Base-by-base conservation (phyloP, 2,329 filamentous ascomycete species). In the Paraphoma chrysanthemicola region DNA sequence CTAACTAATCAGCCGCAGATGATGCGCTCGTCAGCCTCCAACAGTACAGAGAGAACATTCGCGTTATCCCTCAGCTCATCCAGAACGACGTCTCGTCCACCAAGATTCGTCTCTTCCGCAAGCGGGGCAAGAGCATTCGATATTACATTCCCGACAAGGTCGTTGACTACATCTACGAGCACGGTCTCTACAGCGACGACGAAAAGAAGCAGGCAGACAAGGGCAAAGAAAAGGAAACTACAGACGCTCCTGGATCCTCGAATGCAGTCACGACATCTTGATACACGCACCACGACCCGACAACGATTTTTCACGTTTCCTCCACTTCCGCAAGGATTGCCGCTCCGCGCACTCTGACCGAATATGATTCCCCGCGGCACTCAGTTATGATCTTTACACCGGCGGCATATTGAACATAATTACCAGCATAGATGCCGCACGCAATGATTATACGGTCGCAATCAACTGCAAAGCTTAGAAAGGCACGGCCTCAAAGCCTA, bases 1-100 rank as follows among this genome's bases (percentile, higher is more conserved):
- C 33, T 36, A 36, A 23, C 60, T 69, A 48, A 71, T 51, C 28
- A n/a, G 16, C 11, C 16, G 23, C 55, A 74, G 91, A 96, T 60
- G 91, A 96, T 71, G 93, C 93, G 1, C 83, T 97, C 44, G 88
- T 90, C n/a, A 89, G 87, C 44, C 81, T 97, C 45, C 89, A 92
- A 72, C 86, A 88, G 57, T 97, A 90, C 86, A 89, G 92, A 69
- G 87, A 93, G 67, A 95, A 96, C 66, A 90, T 97, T 59, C 89
- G 92, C 71, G 90, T 96, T 51, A 94, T 97, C 61, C 90, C 91
- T 54, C 92, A 96, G 77, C 85, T 96, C 49, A 93, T 96, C 47
- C 88, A 91, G 63, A 94, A 94, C 75, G 90, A 95, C 67, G 89
- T 95, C 57, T 92, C 89, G 69, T 93, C 89, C 60, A 88, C 86